These are phyloP conservation scores for Stagonosporopsis rhizophila DNA, from an alignment of 2,329 filamentous ascomycete genomes.

Conservation along the genomic window DNA sequence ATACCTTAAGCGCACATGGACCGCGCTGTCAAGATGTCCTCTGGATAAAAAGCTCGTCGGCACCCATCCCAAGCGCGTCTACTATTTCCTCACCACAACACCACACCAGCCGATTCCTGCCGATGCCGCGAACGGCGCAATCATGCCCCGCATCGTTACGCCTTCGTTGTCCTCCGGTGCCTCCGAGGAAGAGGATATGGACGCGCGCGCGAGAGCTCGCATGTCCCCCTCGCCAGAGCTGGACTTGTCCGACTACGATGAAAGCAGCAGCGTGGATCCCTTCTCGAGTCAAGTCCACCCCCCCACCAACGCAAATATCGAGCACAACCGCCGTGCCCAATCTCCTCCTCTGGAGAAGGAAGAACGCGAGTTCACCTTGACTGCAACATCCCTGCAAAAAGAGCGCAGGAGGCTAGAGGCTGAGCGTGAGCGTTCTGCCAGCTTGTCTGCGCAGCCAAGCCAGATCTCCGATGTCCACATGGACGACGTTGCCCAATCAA, in stretches of 20 bases:
- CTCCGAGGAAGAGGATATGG: slow-evolving; percentile 73
- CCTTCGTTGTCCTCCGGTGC: slow-evolving; percentile 83
- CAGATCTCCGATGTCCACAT: slow-evolving; percentile 40
- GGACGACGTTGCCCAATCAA: slow-evolving; percentile 48
- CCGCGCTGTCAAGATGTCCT: slow-evolving; percentile 78
- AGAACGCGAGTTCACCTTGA: slow-evolving; percentile 96
- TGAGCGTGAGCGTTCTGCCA: slow-evolving; percentile 50
- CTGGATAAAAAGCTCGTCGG: slow-evolving; percentile 91
- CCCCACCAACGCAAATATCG: slow-evolving; percentile 52
- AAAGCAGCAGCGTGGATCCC: slow-evolving; percentile 62
- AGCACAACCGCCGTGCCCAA: slow-evolving; percentile 73
- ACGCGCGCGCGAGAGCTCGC: slow-evolving; percentile 65
- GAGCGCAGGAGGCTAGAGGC: slow-evolving; percentile 55
- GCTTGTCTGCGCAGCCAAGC: slow-evolving; percentile 46
- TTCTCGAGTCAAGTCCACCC: slow-evolving; percentile 62
- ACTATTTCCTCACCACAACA: slow-evolving; percentile 93
- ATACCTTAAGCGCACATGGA: slow-evolving; percentile 88
- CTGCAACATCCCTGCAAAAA: slow-evolving; percentile 80
- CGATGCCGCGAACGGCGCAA: slow-evolving; percentile 60
- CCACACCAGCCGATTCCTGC: slow-evolving; percentile 82
- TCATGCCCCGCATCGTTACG: slow-evolving; percentile 71
- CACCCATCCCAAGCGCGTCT: slow-evolving; percentile 91
- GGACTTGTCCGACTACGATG: slow-evolving; percentile 89
- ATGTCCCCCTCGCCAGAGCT: slow-evolving; percentile 92
- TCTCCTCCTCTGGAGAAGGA: slow-evolving; percentile 92